Evolutionary conservation across 192 early-diverging fungal species (phyloP), one percentile per base, ranked within the genome.

Genomic region (Chytriomyces sp.): DNA sequence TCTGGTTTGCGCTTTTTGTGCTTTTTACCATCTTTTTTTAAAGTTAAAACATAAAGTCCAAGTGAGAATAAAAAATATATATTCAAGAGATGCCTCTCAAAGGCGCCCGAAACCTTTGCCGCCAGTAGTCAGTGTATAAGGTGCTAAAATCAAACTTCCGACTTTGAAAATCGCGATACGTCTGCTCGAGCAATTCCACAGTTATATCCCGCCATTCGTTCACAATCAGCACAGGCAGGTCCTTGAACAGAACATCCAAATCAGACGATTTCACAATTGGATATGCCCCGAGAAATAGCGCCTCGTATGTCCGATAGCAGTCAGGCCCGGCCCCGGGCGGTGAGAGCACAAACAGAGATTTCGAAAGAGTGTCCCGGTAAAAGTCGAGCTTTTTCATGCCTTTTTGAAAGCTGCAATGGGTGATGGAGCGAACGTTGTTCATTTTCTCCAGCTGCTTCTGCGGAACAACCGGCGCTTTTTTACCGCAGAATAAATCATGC

Each of bases 221-320:
- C 48, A 68, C 26, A 46, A 68, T 68, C 67, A 68, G 24, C 11
- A 68, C 67, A 2, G 67, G 67, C 16, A 68, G 26, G n/a, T 49
- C 45, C 43, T 45, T 46, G 26, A 23, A 68, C 18, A 72, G 64
- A 69, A 43, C 13, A 64, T 67, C 71, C 62, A 72, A 43, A 16
- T 13, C 16, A 61, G 61, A 64, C 3, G 71, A 43, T 13, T 43
- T 13, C 16, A 72, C 71, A 7, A 72, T 64, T n/a, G 71, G 71
- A 65, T 26, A 26, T 2, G 13, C 28, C 1, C 35, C 35, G 24
- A 72, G 11, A 43, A 64, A 65, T 3, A 72, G 43, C 11, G 71
- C 71, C 46, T 72, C 71, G 10, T 67, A 72, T 9, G 71, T 72
- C 13, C 71, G 59, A 72, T 72, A 72, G 28, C 71, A 72, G 26